Percentiles rank a stretch among this genome's conserved stretches.
phyloP scores from a whole-genome alignment of 331 rosid genomes.

The Malus hybrid region DNA sequence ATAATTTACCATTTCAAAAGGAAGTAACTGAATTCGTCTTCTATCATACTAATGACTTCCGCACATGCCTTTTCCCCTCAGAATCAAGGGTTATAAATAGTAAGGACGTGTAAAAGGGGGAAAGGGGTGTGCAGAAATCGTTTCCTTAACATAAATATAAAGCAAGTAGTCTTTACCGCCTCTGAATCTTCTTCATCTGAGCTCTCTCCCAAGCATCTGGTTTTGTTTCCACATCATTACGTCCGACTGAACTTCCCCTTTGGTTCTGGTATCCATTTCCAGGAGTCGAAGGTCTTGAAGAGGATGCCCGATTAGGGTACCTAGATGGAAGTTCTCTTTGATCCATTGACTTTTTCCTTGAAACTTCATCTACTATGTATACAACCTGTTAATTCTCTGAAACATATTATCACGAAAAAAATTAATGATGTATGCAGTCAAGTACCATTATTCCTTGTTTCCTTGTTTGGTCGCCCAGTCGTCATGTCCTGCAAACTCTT shows the following conservation, averaged over 20 bases:
- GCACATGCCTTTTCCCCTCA: neutral
- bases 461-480: constrained; percentile 19
- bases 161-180: constrained; percentile 27
- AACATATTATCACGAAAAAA: neutral
- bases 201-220: constrained; percentile 52
- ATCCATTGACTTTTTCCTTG: constrained; percentile 18
- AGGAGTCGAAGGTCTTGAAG: constrained; percentile 17
- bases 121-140: neutral
- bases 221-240: constrained; percentile 17
- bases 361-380: constrained; percentile 27
- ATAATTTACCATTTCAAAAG: constrained; percentile 9
- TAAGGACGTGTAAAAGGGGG: neutral
- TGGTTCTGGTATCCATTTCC: constrained; percentile 23
- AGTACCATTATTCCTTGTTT: constrained; percentile 17
- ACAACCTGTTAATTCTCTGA: constrained; percentile 1
- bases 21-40: neutral
- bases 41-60: neutral
- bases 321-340: constrained; percentile 19
- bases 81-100: neutral
- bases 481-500: constrained; percentile 15
- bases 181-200: constrained; percentile 40
- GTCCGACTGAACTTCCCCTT: constrained; percentile 10
- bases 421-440: neutral
- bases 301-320: constrained; percentile 20
- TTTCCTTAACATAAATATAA: neutral